A percentile compares a stretch with the other conserved stretches of the same genome.
These are phyloP conservation scores for Metschnikowia shivogae DNA, from an alignment of 805 yeast genomes.

Conservation along the genomic window DNA sequence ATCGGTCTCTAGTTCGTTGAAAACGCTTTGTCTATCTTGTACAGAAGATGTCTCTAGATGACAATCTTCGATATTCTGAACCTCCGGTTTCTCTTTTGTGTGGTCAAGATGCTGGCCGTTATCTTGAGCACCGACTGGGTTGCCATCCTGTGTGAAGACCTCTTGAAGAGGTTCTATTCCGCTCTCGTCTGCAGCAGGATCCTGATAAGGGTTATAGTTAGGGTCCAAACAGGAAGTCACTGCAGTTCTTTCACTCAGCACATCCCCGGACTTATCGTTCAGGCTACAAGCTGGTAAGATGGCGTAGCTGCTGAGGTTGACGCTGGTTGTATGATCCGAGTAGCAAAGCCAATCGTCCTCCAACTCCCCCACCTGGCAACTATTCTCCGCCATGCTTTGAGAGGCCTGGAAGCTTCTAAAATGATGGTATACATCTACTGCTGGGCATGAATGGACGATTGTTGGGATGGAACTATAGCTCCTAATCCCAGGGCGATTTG, in stretches of 20 bases:
- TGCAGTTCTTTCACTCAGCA: neutral
- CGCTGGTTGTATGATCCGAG: neutral
- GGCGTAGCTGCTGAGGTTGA: neutral
- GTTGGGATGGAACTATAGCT: constrained; percentile 1
- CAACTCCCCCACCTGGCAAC: neutral
- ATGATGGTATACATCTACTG: constrained; percentile 7
- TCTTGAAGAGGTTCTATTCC: neutral
- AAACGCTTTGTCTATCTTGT: no score
- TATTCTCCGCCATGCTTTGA: neutral
- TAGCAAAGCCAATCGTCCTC: neutral
- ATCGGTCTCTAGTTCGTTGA: no score
- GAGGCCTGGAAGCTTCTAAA: constrained; percentile 2
- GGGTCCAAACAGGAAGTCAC: neutral
- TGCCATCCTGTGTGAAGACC: no score
- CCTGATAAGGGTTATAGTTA: neutral
- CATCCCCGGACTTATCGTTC: neutral
- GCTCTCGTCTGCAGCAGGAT: neutral
- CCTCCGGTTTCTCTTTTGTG: no score
- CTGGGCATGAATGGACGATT: constrained; percentile 6
- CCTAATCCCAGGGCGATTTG: constrained; percentile 5
- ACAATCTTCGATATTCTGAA: no score
- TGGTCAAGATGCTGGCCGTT: no score
- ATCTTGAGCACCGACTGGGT: no score
- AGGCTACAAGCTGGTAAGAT: neutral
- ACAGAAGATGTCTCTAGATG: no score